Evolutionary conservation across 2,329 filamentous ascomycete species (phyloP), one percentile per base, ranked within the genome.

Genomic region (Reticulascus tulasneorum): DNA sequence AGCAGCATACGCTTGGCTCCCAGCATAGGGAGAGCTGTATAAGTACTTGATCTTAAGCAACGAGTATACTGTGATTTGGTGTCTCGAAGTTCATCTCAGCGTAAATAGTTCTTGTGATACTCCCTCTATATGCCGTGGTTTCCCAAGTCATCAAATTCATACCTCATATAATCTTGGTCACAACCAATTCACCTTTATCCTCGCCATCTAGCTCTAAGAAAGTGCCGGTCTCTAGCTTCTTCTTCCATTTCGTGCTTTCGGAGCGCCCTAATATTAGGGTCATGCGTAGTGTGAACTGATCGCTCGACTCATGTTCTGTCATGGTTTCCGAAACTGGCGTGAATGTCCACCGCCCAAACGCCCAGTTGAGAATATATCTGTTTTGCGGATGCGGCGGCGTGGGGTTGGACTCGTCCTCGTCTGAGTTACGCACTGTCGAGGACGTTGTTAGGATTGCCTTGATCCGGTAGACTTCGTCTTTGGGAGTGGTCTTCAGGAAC

Each of bases 341-440:
- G 54, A 91, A 95, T 0, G 81, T 94, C 91, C 93, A 98, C 20
- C 93, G 76, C 1, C 89, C 89, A 63, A 98, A 98, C 0, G 93
- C 93, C 93, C 93, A 98, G 59, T 98, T 98, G 41, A 98, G 74
- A 28, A 98, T 95, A 56, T 93, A 96, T 37, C 86, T 72, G 3
- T 53, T 57, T 8, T 53, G 37, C 6, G 47, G 34, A 18, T 50
- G 42, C 2, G 56, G 33, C n/a, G 56, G 46, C 4, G 53, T 46
- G 4, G 62, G 49, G 30, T 53, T 51, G 5, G 58, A 47, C 7
- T 51, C 53, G 24, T 73, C 68, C 17, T 69, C 64, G 37, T 77
- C 73, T 1, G 78, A 79, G 50, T 69, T 69, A 13, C 49, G 47
- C 8, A 78, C 66, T 0, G 63, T 51, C 1, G 66, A 56, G 0